Percentiles rank a stretch among this genome's conserved stretches.
phyloP scores from a whole-genome alignment of 2,329 filamentous ascomycete genomes.

The Penicillium italicum region DNA sequence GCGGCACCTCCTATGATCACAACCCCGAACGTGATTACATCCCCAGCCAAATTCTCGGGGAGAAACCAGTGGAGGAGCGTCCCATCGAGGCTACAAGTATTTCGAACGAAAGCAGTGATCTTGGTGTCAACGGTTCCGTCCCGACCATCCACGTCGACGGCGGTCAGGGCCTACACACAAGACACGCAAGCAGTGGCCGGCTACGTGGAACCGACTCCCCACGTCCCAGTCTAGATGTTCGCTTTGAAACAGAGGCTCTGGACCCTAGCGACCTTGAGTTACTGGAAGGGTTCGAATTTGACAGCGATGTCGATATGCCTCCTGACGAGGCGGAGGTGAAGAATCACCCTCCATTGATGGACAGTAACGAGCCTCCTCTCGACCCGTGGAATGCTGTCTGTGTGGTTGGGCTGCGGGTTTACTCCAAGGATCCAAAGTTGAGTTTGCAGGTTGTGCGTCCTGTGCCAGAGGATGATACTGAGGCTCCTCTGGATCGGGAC shows the following conservation, averaged over 20 bases:
- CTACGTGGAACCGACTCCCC: constrained; percentile 16
- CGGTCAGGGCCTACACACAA: constrained; percentile 23
- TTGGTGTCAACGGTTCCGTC: constrained; percentile 18
- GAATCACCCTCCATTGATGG: background rate
- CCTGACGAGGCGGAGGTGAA: constrained; percentile 25
- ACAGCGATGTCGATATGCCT: constrained; percentile 43
- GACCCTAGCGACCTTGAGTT: constrained; percentile 33
- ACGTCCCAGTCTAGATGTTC: constrained; percentile 26
- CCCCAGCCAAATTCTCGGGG: constrained; percentile 21
- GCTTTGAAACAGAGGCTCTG: constrained; percentile 21
- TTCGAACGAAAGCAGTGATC: constrained; percentile 19
- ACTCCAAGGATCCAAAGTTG: constrained; percentile 50
- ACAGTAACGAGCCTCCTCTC: constrained; percentile 7
- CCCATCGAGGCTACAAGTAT: constrained; percentile 24
- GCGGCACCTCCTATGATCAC: constrained; percentile 6
- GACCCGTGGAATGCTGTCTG: constrained; percentile 60
- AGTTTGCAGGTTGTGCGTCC: constrained; percentile 52
- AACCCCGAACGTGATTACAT: constrained; percentile 2
- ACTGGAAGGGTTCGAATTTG: constrained; percentile 42
- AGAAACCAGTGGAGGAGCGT: constrained; percentile 25
- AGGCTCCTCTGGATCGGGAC: constrained; percentile 45
- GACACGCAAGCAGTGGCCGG: constrained; percentile 11
- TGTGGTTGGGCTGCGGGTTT: constrained; percentile 58
- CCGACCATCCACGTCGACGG: constrained; percentile 31
- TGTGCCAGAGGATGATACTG: constrained; percentile 36